Percentiles rank a stretch among this genome's conserved stretches.
Evolutionary conservation across 208 protist species (phyloP).

Genomic region (Trypanosoma scelopori): DNA sequence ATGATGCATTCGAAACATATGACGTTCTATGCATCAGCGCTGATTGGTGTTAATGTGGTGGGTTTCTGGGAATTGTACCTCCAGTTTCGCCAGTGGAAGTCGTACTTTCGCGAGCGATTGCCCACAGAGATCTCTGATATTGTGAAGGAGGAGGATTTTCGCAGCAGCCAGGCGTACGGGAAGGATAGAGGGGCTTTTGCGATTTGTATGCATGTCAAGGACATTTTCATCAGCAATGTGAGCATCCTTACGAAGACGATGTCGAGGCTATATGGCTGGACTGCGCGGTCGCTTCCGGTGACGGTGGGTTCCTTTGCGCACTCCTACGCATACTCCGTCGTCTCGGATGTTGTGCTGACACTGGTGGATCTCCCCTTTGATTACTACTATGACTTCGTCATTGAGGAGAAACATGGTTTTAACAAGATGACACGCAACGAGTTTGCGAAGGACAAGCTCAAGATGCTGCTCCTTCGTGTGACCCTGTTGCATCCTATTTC

Average conservation of each 20-base stretch:
- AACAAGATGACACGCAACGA: slow-evolving; percentile 77
- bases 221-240: slow-evolving; percentile 33
- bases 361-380: slow-evolving; percentile 58
- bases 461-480: slow-evolving; percentile 53
- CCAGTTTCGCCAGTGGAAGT: slow-evolving; percentile 41
- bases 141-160: slow-evolving; percentile 45
- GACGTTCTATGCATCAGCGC: slow-evolving; percentile 39
- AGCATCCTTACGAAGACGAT: slow-evolving; percentile 37
- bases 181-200: slow-evolving; percentile 32
- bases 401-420: slow-evolving; percentile 86
- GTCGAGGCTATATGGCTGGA: slow-evolving; percentile 41
- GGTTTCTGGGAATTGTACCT: slow-evolving; percentile 60
- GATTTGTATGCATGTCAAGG: slow-evolving; percentile 37
- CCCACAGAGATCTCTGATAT: slow-evolving; percentile 32
- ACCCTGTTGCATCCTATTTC: slow-evolving; percentile 47
- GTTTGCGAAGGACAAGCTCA: slow-evolving; percentile 70
- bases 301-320: slow-evolving; percentile 53
- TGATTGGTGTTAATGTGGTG: slow-evolving; percentile 47
- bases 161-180: slow-evolving; percentile 44
- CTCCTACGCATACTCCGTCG: slow-evolving; percentile 42
- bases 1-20: neutral
- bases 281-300: slow-evolving; percentile 24
- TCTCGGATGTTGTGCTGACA: slow-evolving; percentile 38
- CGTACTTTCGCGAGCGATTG: slow-evolving; percentile 18
- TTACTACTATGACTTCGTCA: slow-evolving; percentile 79